A percentile compares a stretch with the other conserved stretches of the same genome.
phyloP scores from a whole-genome alignment of 495 filamentous ascomycete species.

The Xylaria cubensis region DNA sequence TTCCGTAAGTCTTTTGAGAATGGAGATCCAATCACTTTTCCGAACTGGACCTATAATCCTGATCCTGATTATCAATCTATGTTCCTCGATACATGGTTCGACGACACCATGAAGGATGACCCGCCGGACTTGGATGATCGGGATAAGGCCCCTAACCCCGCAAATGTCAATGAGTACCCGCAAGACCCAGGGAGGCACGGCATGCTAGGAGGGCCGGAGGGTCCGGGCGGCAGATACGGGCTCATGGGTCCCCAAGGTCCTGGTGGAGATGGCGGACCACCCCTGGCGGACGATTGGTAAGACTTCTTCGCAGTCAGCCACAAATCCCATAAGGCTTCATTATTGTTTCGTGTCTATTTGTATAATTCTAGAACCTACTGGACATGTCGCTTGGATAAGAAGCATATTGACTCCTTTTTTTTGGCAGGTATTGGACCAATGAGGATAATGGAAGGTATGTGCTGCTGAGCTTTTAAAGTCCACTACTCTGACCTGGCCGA shows the following conservation, averaged over 20 bases:
- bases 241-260: not conserved
- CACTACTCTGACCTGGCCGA: not conserved
- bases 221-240: not conserved
- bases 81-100: not conserved
- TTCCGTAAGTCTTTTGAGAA: not conserved
- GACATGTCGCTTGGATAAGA: not conserved
- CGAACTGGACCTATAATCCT: not conserved
- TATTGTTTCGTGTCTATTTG: not conserved
- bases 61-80: not conserved
- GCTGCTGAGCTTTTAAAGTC: not conserved
- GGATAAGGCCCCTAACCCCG: not conserved
- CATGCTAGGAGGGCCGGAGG: not conserved
- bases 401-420: not conserved
- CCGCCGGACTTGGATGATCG: not conserved
- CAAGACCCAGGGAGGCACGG: not conserved
- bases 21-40: not conserved
- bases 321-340: not conserved
- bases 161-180: no score
- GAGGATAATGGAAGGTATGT: not conserved
- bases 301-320: not conserved
- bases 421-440: not conserved
- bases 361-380: not conserved
- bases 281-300: not conserved
- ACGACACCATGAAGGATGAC: not conserved
- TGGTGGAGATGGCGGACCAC: not conserved